Evolutionary conservation across 805 yeast species (phyloP).

Genomic region (Saturnispora zaruensis): DNA sequence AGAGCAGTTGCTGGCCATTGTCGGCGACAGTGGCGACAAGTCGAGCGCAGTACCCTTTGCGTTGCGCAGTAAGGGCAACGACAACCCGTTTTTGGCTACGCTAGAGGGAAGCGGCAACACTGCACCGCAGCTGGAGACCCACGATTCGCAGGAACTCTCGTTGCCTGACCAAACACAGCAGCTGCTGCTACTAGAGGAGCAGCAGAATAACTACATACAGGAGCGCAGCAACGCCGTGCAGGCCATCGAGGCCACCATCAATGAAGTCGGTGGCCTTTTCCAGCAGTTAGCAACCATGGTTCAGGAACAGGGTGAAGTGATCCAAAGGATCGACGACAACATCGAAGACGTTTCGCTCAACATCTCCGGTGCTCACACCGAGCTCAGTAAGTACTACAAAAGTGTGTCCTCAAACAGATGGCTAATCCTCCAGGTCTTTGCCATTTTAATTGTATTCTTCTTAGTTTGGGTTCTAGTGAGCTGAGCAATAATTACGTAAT

Average conservation of each 20-base stretch:
- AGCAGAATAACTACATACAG: slow-evolving; percentile 63
- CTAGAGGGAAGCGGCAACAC: slow-evolving; percentile 8
- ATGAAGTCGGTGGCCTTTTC: slow-evolving; percentile 90
- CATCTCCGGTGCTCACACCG: slow-evolving; percentile 90
- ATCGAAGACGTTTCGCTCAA: slow-evolving; percentile 89
- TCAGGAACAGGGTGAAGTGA: slow-evolving; percentile 92
- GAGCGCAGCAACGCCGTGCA: slow-evolving; percentile 88
- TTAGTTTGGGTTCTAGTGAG: slow-evolving; percentile 65
- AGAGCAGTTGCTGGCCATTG: slow-evolving; percentile 63
- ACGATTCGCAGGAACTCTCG: slow-evolving; percentile 24
- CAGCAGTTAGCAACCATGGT: slow-evolving; percentile 97
- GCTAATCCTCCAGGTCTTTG: slow-evolving; percentile 85
- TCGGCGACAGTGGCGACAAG: background rate
- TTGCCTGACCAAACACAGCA: slow-evolving; percentile 85
- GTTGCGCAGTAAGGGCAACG: slow-evolving; percentile 21
- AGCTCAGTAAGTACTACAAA: slow-evolving; percentile 81
- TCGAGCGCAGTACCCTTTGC: slow-evolving; percentile 22
- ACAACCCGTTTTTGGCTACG: slow-evolving; percentile 31
- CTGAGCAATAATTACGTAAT: background rate
- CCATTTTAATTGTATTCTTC: slow-evolving; percentile 70
- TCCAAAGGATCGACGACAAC: slow-evolving; percentile 89
- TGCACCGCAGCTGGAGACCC: slow-evolving; percentile 34
- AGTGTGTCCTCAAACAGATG: slow-evolving; percentile 84
- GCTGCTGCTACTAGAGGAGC: slow-evolving; percentile 76
- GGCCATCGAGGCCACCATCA: slow-evolving; percentile 92